These are phyloP conservation scores for Suillus subaureus DNA, from an alignment of 768 basidiomycete species.

Conservation along the genomic window DNA sequence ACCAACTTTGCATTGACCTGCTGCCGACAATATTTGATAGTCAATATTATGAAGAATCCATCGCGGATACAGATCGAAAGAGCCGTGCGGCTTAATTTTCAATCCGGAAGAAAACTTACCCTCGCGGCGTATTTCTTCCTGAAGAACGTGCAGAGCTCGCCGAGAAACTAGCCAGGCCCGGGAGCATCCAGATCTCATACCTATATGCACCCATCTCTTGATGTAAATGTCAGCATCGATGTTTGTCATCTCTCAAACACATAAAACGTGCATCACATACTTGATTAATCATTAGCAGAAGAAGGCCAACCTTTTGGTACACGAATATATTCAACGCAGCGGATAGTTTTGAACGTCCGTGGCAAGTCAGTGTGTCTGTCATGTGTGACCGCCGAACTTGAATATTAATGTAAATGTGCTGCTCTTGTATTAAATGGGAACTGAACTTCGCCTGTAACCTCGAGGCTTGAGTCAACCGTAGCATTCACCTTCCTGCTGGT, in stretches of 20 bases:
- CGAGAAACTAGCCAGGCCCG: neutral
- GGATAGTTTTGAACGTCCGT: neutral
- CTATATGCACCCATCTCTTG: neutral
- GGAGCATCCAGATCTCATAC: neutral
- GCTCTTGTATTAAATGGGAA: neutral
- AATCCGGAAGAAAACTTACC: neutral
- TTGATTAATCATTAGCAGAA: neutral
- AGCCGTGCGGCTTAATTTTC: neutral
- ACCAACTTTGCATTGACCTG: neutral
- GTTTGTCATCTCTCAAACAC: neutral
- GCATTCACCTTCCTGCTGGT: neutral
- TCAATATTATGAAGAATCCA: neutral
- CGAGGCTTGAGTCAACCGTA: neutral
- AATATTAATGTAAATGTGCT: neutral
- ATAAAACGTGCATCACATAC: neutral
- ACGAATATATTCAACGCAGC: too few species aligned
- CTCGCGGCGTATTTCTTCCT: neutral
- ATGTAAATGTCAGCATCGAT: neutral
- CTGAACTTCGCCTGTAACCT: neutral
- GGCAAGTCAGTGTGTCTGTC: neutral
- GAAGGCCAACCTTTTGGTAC: neutral
- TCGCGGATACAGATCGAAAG: neutral
- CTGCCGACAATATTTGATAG: neutral
- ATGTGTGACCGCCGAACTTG: neutral
- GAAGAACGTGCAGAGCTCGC: neutral